A percentile compares a stretch with the other conserved stretches of the same genome.
phyloP scores from a whole-genome alignment of 2,329 filamentous ascomycete species.

The Ceratocystis lukuohia region DNA sequence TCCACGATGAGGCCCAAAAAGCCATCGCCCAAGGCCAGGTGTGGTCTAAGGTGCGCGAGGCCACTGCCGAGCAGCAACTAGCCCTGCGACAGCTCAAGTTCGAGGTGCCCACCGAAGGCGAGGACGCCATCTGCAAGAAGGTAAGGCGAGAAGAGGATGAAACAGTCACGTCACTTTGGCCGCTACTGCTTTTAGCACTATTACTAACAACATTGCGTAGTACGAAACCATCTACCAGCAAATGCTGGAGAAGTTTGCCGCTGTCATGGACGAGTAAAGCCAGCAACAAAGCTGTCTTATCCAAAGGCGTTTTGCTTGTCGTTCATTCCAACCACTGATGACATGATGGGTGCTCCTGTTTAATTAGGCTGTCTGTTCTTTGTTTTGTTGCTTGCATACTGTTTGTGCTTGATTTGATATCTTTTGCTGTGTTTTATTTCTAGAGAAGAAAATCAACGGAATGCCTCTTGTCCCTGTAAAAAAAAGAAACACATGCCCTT shows the following conservation, averaged over 20 bases:
- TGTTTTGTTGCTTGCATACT: background rate
- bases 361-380: background rate
- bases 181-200: background rate
- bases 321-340: background rate
- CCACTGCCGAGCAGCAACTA: constrained; percentile 73
- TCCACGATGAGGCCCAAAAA: constrained; percentile 96
- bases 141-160: constrained; percentile 30
- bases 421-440: constrained; percentile 6
- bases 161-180: background rate
- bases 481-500: background rate
- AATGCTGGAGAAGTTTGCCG: constrained; percentile 95
- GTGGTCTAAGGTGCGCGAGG: constrained; percentile 87
- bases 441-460: constrained; percentile 4
- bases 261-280: constrained; percentile 80
- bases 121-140: constrained; percentile 74
- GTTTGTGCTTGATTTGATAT: constrained; percentile 3
- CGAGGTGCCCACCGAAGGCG: constrained; percentile 73
- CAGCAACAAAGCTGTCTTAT: background rate
- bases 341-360: background rate
- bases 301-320: background rate
- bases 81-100: constrained; percentile 91
- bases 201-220: constrained; percentile 38
- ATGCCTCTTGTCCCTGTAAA: background rate
- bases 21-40: constrained; percentile 77
- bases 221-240: constrained; percentile 84